Evolutionary conservation across 2,329 filamentous ascomycete species (phyloP), one percentile per base, ranked within the genome.

Genomic region (Pseudonectria foliicola): DNA sequence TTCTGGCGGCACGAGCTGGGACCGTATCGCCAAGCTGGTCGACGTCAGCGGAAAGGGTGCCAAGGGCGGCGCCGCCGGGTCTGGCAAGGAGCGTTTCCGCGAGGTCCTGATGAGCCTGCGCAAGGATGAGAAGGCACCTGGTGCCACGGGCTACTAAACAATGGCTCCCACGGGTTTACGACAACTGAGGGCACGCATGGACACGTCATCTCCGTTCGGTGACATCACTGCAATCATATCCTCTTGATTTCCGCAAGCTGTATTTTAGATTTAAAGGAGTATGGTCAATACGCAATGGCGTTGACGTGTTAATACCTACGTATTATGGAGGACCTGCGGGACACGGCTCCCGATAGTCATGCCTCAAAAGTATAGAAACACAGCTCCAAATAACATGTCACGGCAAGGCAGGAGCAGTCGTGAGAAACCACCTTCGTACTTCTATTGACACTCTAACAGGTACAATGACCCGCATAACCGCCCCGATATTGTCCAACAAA

Each of bases 1-100:
- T 15, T 86, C 86, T 10, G 92, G 92, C 33, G 92, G 92, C 43
- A 98, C 92, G 5, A 94, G 86, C 72, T 98, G 92, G 92, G 92
- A 98, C 68, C 82, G 92, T 49, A 96, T 98, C 56, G 84, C 89
- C 15, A 98, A 96, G 70, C 64, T 98, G 50, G 89, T 96, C n/a
- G 92, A 98, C 63, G 66, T 98, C 46, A 95, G 87, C 54, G 92
- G 92, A 43, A 98, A 96, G 68, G 88, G 90, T 11, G 68, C 77
- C 40, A 85, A 81, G 63, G 89, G 90, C 39, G 90, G 89, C 55
- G 88, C 85, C 28, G 80, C 80, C 42, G 90, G 89, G 29, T 93
- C 85, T 42, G 89, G 90, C 53, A 98, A 98, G 75, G 87, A 93
- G 62, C 85, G 88, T 46, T 96, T 98, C 75, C 81, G 92, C 48